These are phyloP conservation scores for Candida boidinii DNA, from an alignment of 805 yeast species.

Conservation along the genomic window DNA sequence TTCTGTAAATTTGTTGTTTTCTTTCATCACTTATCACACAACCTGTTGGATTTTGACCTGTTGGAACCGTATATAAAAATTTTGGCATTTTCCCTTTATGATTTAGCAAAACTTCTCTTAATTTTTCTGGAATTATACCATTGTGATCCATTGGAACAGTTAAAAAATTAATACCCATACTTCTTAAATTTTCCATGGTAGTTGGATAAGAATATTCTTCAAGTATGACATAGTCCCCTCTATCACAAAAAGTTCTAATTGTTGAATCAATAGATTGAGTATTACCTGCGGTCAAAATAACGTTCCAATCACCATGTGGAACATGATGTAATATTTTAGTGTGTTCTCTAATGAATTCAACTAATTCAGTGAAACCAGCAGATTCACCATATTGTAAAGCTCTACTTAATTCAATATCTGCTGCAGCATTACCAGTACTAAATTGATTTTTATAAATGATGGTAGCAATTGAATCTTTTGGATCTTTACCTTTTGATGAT, in stretches of 20 bases:
- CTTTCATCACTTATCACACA: conserved; percentile 50
- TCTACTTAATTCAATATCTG: conserved; percentile 28
- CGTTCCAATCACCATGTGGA: conserved; percentile 57
- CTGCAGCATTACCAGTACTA: conserved; percentile 15
- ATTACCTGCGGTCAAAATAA: conserved; percentile 69
- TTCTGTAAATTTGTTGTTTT: conserved; percentile 46
- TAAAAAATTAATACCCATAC: conserved; percentile 57
- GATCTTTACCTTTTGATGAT: no score
- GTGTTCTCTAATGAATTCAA: conserved; percentile 33
- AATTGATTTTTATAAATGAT: conserved; percentile 32
- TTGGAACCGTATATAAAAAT: conserved; percentile 59
- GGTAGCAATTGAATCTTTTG: conserved; percentile 19
- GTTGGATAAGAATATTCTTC: conserved; percentile 83
- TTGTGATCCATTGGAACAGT: conserved; percentile 73
- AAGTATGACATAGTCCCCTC: conserved; percentile 75
- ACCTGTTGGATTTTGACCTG: conserved; percentile 87
- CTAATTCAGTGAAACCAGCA: conserved; percentile 36
- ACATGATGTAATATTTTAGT: conserved; percentile 33
- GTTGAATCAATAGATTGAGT: conserved; percentile 87
- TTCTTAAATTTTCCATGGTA: conserved; percentile 73
- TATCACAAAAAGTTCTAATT: conserved; percentile 65
- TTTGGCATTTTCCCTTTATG: conserved; percentile 39
- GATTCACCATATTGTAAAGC: conserved; percentile 45
- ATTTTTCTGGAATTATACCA: conserved; percentile 69
- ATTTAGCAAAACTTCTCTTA: conserved; percentile 50